These are phyloP conservation scores for Pleurotus cornucopiae DNA, from an alignment of 768 basidiomycete species.

Conservation along the genomic window DNA sequence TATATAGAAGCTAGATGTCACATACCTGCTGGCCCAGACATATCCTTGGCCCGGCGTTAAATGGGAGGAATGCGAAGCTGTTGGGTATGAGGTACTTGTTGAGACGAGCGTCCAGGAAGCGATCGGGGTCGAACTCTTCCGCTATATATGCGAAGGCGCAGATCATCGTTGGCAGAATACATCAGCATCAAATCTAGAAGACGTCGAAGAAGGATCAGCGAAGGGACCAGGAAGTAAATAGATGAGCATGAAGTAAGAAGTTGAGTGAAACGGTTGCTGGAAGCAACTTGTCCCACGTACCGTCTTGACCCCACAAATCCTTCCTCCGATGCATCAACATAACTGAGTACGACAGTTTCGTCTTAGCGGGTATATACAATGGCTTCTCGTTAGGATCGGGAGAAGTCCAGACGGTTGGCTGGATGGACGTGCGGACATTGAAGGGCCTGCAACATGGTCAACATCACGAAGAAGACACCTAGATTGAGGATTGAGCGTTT, in stretches of 20 bases:
- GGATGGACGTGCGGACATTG: slow-evolving; percentile 24
- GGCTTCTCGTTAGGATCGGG: slow-evolving; percentile 24
- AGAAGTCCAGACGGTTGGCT: slow-evolving; percentile 27
- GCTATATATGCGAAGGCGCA: slow-evolving; percentile 22
- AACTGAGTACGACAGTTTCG: slow-evolving; percentile 28
- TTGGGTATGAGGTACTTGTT: slow-evolving; percentile 43
- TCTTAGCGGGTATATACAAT: slow-evolving; percentile 29
- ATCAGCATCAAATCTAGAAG: background rate
- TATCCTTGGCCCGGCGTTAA: slow-evolving; percentile 36
- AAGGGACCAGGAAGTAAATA: background rate
- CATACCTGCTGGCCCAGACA: slow-evolving; percentile 40
- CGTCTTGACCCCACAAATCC: slow-evolving; percentile 48
- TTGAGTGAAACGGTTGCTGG: no score
- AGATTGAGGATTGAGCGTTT: background rate
- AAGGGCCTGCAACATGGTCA: slow-evolving; percentile 24
- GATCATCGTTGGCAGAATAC: no score
- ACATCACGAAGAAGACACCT: background rate
- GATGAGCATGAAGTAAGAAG: no score
- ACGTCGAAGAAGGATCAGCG: background rate
- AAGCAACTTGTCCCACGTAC: slow-evolving; percentile 3
- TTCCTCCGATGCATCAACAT: slow-evolving; percentile 32
- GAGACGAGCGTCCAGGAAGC: slow-evolving; percentile 47
- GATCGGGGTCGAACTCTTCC: slow-evolving; percentile 46
- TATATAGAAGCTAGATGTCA: background rate
- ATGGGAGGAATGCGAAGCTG: slow-evolving; percentile 48